Evolutionary conservation across 2,329 filamentous ascomycete species (phyloP).

Genomic region (Beauveria asiatica): DNA sequence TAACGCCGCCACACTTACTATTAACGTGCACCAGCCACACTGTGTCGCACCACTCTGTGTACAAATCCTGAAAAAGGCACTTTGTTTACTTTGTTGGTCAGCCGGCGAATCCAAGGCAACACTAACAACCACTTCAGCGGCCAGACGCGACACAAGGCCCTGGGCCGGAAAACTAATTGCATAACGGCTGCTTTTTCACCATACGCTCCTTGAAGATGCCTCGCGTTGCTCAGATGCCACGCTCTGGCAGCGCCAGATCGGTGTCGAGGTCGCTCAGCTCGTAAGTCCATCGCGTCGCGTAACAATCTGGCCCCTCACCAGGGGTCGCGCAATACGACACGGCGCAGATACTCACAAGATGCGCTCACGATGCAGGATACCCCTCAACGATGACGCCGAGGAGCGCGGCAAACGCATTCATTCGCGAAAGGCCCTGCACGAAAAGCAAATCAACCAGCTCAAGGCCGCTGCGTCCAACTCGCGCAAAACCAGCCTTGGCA

Average conservation of each 20-base stretch:
- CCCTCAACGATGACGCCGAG: slow-evolving; percentile 87
- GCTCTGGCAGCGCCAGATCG: slow-evolving; percentile 36
- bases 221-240: slow-evolving; percentile 48
- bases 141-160: slow-evolving; percentile 8
- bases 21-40: slow-evolving; percentile 5
- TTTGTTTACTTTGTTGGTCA: slow-evolving; percentile 13
- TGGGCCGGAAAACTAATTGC: not conserved
- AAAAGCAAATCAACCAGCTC: slow-evolving; percentile 86
- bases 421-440: slow-evolving; percentile 78
- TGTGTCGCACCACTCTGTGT: not conserved
- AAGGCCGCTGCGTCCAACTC: slow-evolving; percentile 59
- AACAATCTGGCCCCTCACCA: slow-evolving; percentile 14
- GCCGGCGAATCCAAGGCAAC: not conserved
- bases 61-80: not conserved
- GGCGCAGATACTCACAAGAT: not conserved
- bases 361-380: slow-evolving; percentile 53
- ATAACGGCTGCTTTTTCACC: not conserved
- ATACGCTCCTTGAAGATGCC: slow-evolving; percentile 36
- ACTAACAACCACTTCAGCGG: slow-evolving; percentile 1
- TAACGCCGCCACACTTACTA: not conserved
- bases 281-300: slow-evolving; percentile 8
- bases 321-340: slow-evolving; percentile 10
- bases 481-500: slow-evolving; percentile 53
- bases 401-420: slow-evolving; percentile 86
- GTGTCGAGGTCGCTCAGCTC: slow-evolving; percentile 32